phyloP scores from a whole-genome alignment of 176 grass and related monocot genomes.

The Oryza meridionalis region DNA sequence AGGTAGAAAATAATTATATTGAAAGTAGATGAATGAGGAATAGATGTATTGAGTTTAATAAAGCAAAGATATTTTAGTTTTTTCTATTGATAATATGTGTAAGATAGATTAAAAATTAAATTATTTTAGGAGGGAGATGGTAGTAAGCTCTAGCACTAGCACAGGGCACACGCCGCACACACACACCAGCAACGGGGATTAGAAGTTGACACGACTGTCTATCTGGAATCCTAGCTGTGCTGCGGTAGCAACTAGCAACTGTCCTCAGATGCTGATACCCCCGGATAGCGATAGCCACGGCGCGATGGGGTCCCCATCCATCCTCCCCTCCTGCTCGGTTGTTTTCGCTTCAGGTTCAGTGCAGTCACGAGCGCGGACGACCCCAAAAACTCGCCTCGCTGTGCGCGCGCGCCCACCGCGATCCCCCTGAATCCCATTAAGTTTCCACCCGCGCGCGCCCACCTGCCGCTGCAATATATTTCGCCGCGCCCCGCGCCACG shows the following conservation, averaged over 20 bases:
- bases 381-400: conserved; percentile 6
- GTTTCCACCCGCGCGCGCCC: not conserved
- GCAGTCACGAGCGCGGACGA: conserved; percentile 42
- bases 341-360: not conserved
- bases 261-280: too few relatives aligned
- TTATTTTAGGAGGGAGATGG: too few relatives aligned
- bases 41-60: too few relatives aligned
- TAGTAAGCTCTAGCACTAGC: not conserved
- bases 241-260: too few relatives aligned
- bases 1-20: too few relatives aligned
- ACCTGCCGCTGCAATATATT: conserved; percentile 12
- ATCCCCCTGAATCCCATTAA: conserved; percentile 36
- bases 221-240: too few relatives aligned
- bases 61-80: too few relatives aligned
- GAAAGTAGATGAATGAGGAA: too few relatives aligned
- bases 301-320: not conserved
- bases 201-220: not conserved
- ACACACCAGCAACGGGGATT: not conserved
- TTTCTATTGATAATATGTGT: too few relatives aligned
- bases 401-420: conserved; percentile 28
- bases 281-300: not conserved
- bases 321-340: not conserved
- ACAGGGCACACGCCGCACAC: too few relatives aligned
- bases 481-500: not conserved
- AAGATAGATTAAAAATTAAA: too few relatives aligned